These are phyloP conservation scores for Cudoniella acicularis DNA, from an alignment of 495 filamentous ascomycete species.

Conservation along the genomic window DNA sequence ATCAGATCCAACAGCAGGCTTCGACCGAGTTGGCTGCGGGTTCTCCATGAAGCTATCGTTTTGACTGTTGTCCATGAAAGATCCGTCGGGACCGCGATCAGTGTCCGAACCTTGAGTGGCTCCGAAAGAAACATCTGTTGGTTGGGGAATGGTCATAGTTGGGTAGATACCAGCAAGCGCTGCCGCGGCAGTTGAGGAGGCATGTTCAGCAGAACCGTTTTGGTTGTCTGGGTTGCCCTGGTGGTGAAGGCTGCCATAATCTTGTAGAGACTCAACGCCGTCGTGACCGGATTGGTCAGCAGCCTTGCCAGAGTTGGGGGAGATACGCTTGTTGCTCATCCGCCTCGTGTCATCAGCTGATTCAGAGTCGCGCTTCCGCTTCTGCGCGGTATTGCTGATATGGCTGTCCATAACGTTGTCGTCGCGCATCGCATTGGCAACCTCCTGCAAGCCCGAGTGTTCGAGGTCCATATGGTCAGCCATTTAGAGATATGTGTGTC, in stretches of 20 bases:
- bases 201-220: conserved; percentile 41
- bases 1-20: conserved; percentile 89
- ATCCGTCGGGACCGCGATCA: conserved; percentile 23
- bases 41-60: conserved; percentile 26
- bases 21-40: conserved; percentile 35
- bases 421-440: conserved; percentile 27
- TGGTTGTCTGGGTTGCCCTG: conserved; percentile 40
- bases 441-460: conserved; percentile 23
- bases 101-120: conserved; percentile 36
- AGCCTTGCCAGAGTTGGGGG: conserved; percentile 15
- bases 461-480: conserved; percentile 25
- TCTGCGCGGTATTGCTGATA: conserved; percentile 12
- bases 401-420: conserved; percentile 7
- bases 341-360: conserved; percentile 28
- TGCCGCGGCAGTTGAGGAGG: conserved; percentile 68
- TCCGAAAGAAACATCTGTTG: conserved; percentile 64
- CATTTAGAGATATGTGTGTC: conserved; percentile 14
- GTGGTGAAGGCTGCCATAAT: conserved; percentile 48
- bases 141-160: conserved; percentile 64
- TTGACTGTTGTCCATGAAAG: conserved; percentile 28
- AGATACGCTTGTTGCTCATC: conserved; percentile 24
- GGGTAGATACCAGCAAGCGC: conserved; percentile 59
- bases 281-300: conserved; percentile 18
- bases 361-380: conserved; percentile 27
- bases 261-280: conserved; percentile 29